These are phyloP conservation scores for Lachnellula cervina DNA, from an alignment of 2,329 filamentous ascomycete genomes.

Conservation along the genomic window DNA sequence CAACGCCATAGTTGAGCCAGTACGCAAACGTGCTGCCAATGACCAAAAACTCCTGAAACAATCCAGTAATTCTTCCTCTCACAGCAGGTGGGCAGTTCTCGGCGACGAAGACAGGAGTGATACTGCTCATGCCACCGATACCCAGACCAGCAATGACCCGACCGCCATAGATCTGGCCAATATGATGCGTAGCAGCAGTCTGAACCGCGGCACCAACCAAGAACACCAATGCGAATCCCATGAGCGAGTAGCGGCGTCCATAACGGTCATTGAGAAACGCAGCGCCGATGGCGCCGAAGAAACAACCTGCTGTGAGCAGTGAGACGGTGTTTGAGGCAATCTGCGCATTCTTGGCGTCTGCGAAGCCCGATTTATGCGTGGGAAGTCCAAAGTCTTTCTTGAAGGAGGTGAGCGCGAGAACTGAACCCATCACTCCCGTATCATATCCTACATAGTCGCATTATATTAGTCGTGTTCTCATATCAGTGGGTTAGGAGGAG, in stretches of 20 bases:
- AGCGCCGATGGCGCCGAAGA: constrained; percentile 46
- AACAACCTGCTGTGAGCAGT: constrained; percentile 48
- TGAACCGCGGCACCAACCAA: constrained; percentile 25
- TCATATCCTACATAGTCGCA: constrained; percentile 17
- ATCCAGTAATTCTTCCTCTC: constrained; percentile 35
- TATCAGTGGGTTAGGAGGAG: not conserved
- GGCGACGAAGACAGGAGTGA: constrained; percentile 43
- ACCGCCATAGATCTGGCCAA: constrained; percentile 21
- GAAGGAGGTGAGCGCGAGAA: constrained; percentile 23
- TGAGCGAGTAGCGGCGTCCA: constrained; percentile 42
- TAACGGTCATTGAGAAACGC: constrained; percentile 43
- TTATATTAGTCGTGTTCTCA: not conserved
- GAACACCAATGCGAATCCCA: constrained; percentile 39
- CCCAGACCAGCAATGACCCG: constrained; percentile 31
- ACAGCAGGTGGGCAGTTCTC: constrained; percentile 42
- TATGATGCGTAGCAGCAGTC: constrained; percentile 9
- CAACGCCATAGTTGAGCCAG: constrained; percentile 40
- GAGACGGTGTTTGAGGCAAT: constrained; percentile 39
- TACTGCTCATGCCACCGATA: constrained; percentile 41
- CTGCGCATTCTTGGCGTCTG: constrained; percentile 14
- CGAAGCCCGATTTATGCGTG: constrained; percentile 13
- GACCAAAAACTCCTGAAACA: constrained; percentile 36
- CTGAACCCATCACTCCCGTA: constrained; percentile 25
- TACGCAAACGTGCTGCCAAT: constrained; percentile 37
- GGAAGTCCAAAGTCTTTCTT: constrained; percentile 24